Evolutionary conservation across 768 basidiomycete species (phyloP), one percentile per base, ranked within the genome.

Genomic region (Trametes elegans): DNA sequence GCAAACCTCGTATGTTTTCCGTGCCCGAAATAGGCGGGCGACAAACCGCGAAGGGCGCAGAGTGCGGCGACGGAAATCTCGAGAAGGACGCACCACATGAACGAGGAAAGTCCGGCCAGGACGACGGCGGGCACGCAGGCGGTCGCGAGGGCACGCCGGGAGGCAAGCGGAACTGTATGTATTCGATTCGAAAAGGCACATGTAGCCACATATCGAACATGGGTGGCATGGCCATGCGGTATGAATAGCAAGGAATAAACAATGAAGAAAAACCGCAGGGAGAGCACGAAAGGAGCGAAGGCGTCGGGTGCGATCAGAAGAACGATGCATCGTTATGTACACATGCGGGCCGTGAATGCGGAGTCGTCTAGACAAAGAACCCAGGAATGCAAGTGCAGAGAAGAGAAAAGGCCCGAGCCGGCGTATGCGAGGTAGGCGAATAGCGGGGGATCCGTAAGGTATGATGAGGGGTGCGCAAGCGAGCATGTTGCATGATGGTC

Each of bases 131-230:
- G 34, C 49, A 38, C 35, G 34, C 42, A 44, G 42, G 51, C 51
- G n/a, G 51, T 44, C 51, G 51, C 51, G 40, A 28, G 51, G 51
- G 45, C 51, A 53, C 34, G 32, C 51, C 51, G 51, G 51, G 42
- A 44, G 51, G 34, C 35, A 38, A 38, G 29, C 51, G 51, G 51
- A 53, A 53, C 28, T 14, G 18, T 36, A 27, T 45, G 23, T 34
- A 47, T 47, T 47, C 10, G 39, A 50, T 24, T 13, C 7, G 13
- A 34, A 32, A 35, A 18, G 7, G 39, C 28, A 34, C 50, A 35
- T 43, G n/a, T 21, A 34, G 31, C 42, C 42, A 36, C 41, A 45
- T 53, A 35, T 45, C 34, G 28, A 35, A 52, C 41, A 52, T 52
- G 41, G 41, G 5, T 23, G 28, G 21, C 31, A 13, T 10, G 32